phyloP scores from a whole-genome alignment of 1,284 basidiomycete species.

The Volvariella volvacea region DNA sequence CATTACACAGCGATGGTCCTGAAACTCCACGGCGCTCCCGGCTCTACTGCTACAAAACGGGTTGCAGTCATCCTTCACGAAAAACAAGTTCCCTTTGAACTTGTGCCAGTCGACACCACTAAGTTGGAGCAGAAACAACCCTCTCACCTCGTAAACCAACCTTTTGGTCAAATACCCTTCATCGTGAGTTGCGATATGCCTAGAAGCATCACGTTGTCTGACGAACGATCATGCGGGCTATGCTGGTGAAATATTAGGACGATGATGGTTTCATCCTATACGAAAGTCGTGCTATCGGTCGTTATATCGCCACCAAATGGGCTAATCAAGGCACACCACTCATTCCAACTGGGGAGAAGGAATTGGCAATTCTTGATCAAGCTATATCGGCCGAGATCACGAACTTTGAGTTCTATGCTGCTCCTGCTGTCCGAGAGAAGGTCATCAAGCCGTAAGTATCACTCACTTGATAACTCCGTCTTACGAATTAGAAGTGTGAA shows the following conservation, averaged over 20 bases:
- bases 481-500: not conserved
- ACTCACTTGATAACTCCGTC: not conserved
- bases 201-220: too few relatives aligned
- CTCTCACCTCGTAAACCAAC: constrained; percentile 41
- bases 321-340: constrained; percentile 21
- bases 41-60: constrained; percentile 35
- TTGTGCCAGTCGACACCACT: constrained; percentile 33
- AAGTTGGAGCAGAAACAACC: constrained; percentile 41
- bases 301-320: constrained; percentile 38
- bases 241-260: too few relatives aligned
- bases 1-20: constrained; percentile 47
- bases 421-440: constrained; percentile 33
- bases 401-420: constrained; percentile 44
- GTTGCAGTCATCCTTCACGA: constrained; percentile 42
- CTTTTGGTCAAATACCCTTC: constrained; percentile 63
- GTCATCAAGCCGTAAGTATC: constrained; percentile 35
- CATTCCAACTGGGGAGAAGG: constrained; percentile 27
- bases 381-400: constrained; percentile 44
- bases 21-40: constrained; percentile 36
- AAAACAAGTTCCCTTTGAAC: constrained; percentile 43
- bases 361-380: constrained; percentile 45
- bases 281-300: constrained; percentile 46
- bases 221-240: too few relatives aligned
- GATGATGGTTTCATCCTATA: constrained; percentile 36
- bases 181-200: constrained; percentile 44